Percentiles rank a stretch among this genome's conserved stretches.
Evolutionary conservation across 768 basidiomycete genomes (phyloP).

Genomic region (Suillus tomentosus): DNA sequence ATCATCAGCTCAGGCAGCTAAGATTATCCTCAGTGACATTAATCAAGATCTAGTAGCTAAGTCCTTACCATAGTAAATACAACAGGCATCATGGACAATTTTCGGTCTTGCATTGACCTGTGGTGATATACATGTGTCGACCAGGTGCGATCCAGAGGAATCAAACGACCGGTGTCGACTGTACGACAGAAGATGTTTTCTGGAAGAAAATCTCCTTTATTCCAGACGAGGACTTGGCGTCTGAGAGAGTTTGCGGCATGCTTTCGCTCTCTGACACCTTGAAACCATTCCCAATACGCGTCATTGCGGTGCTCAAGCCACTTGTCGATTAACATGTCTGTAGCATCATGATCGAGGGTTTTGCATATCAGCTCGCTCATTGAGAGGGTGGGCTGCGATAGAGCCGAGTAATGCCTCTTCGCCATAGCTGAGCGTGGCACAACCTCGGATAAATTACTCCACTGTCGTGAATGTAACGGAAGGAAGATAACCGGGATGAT

Average conservation of each 20-base stretch:
- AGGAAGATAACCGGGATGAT: not conserved
- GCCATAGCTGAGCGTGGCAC: constrained; percentile 20
- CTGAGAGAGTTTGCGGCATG: constrained; percentile 54
- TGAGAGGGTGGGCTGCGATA: constrained; percentile 63
- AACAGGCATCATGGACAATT: constrained; percentile 76
- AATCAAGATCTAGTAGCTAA: not conserved
- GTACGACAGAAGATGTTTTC: constrained; percentile 82
- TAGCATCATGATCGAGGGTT: constrained; percentile 73
- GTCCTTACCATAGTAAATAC: constrained; percentile 74
- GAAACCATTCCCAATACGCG: constrained; percentile 78
- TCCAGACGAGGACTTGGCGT: constrained; percentile 52
- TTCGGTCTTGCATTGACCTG: constrained; percentile 70
- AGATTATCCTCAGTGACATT: constrained; percentile 11
- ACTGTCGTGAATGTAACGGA: not conserved
- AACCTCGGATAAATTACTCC: constrained; percentile 16
- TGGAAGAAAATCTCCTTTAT: constrained; percentile 74
- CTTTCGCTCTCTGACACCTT: constrained; percentile 65
- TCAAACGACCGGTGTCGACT: constrained; percentile 74
- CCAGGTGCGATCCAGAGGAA: constrained; percentile 82
- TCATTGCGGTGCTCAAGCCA: constrained; percentile 82
- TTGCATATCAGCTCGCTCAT: constrained; percentile 83
- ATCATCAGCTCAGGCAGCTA: constrained; percentile 82
- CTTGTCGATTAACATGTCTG: constrained; percentile 79
- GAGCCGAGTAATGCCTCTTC: constrained; percentile 56
- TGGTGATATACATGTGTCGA: constrained; percentile 82